Percentiles rank a stretch among this genome's conserved stretches.
These are phyloP conservation scores for Leccinum solheimii DNA, from an alignment of 1,284 basidiomycete genomes.

Conservation along the genomic window DNA sequence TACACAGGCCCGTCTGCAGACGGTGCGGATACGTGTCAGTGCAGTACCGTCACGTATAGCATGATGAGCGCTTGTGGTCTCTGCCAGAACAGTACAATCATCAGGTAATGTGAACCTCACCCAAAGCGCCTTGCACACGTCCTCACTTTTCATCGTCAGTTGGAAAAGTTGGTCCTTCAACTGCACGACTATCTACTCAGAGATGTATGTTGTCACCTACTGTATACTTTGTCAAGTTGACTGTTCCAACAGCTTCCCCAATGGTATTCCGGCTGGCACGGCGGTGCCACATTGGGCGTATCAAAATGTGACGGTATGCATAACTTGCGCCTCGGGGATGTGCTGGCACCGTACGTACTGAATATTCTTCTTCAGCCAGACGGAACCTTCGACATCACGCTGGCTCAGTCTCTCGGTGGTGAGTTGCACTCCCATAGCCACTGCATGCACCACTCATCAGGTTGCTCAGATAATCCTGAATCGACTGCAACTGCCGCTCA, in stretches of 20 bases:
- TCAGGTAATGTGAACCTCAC: conserved; percentile 14
- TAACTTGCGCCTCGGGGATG: background rate
- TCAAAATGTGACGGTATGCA: conserved; percentile 31
- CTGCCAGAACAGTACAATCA: conserved; percentile 32
- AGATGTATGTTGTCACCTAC: conserved; percentile 15
- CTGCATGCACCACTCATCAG: background rate
- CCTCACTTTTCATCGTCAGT: conserved; percentile 19
- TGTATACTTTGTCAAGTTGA: conserved; percentile 2
- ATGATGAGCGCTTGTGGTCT: conserved; percentile 35
- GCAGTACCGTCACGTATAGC: conserved; percentile 36
- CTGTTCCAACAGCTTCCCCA: conserved; percentile 21
- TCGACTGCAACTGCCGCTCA: conserved; percentile 20
- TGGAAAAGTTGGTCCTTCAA: conserved; percentile 34
- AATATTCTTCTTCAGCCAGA: conserved; percentile 16
- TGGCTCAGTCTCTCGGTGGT: conserved; percentile 31
- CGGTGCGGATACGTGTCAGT: conserved; percentile 28
- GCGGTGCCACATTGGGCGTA: conserved; percentile 36
- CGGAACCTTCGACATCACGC: conserved; percentile 19
- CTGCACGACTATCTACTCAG: conserved; percentile 23
- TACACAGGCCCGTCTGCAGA: conserved; percentile 27
- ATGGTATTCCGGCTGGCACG: conserved; percentile 28
- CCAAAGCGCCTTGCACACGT: background rate
- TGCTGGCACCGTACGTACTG: background rate
- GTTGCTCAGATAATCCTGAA: conserved; percentile 32
- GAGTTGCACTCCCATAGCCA: background rate